Evolutionary conservation across 2,329 filamentous ascomycete species (phyloP).

Genomic region (Allantophomopsis cytisporea): DNA sequence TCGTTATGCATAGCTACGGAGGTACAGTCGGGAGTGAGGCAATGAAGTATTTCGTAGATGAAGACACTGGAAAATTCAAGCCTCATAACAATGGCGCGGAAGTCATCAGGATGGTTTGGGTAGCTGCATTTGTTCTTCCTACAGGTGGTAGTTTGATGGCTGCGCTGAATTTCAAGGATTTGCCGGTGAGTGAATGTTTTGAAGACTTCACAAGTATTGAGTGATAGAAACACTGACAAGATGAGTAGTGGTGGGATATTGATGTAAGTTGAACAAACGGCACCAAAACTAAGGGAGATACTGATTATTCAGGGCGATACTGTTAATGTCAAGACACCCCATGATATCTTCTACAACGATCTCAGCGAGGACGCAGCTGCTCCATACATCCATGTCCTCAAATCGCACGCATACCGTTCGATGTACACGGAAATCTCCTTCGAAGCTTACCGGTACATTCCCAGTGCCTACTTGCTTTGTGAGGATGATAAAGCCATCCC

Average conservation of each 20-base stretch:
- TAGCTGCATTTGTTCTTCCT: neutral
- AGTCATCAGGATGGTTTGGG: neutral
- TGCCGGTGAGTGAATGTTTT: neutral
- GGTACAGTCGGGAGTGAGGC: conserved; percentile 20
- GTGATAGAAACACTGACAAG: too few species aligned
- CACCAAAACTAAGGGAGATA: too few species aligned
- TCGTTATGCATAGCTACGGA: conserved; percentile 24
- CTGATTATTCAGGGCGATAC: neutral
- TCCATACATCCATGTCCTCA: neutral
- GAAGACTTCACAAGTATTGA: too few species aligned
- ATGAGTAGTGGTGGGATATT: too few species aligned
- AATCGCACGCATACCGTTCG: neutral
- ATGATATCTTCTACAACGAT: neutral
- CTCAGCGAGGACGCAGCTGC: neutral
- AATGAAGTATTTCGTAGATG: neutral
- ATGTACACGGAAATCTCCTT: neutral
- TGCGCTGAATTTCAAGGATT: neutral
- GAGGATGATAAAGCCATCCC: neutral
- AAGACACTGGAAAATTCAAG: neutral
- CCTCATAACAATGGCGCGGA: neutral
- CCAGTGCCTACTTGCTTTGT: neutral
- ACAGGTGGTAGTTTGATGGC: neutral
- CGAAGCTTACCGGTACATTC: neutral
- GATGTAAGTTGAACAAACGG: too few species aligned
- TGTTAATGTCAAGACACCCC: neutral